Conservation (phyloP, 2,329 filamentous ascomycete genomes). For the Cercospora sojina region DNA sequence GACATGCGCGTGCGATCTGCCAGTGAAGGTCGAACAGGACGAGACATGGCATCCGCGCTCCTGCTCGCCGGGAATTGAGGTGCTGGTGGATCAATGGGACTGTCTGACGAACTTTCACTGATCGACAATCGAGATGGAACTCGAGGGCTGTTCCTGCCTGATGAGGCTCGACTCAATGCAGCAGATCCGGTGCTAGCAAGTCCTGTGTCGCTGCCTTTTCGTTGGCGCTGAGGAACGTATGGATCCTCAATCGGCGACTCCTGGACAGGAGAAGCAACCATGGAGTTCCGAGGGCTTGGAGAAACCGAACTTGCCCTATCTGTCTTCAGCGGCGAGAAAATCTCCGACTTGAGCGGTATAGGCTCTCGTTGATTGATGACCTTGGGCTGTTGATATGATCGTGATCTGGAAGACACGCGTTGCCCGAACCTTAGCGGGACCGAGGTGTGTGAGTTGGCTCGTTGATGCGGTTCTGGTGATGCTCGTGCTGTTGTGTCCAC, state of each 20-base stretch:
- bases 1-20: conserved; percentile 50
- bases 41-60: conserved; percentile 13
- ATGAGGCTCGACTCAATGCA: conserved; percentile 17
- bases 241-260: conserved; percentile 15
- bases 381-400: conserved; percentile 36
- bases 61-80: conserved; percentile 7
- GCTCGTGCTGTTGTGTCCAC: conserved; percentile 16
- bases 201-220: conserved; percentile 20
- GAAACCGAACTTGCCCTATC: conserved; percentile 22
- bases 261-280: conserved; percentile 24
- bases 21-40: conserved; percentile 41
- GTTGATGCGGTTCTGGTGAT: conserved; percentile 22
- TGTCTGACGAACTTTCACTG: conserved; percentile 25
- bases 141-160: conserved; percentile 17
- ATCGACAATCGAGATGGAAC: conserved; percentile 15
- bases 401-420: conserved; percentile 31
- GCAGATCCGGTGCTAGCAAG: conserved; percentile 5
- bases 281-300: conserved; percentile 16
- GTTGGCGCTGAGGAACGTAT: conserved; percentile 14
- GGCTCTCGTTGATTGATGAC: conserved; percentile 33
- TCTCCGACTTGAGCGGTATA: conserved; percentile 36
- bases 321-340: conserved; percentile 39
- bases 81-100: conserved; percentile 19
- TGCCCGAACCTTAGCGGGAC: conserved; percentile 32
- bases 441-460: conserved; percentile 31